Base-by-base conservation (phyloP, 2,329 filamentous ascomycete genomes). In the Diaporthe ampelina region DNA sequence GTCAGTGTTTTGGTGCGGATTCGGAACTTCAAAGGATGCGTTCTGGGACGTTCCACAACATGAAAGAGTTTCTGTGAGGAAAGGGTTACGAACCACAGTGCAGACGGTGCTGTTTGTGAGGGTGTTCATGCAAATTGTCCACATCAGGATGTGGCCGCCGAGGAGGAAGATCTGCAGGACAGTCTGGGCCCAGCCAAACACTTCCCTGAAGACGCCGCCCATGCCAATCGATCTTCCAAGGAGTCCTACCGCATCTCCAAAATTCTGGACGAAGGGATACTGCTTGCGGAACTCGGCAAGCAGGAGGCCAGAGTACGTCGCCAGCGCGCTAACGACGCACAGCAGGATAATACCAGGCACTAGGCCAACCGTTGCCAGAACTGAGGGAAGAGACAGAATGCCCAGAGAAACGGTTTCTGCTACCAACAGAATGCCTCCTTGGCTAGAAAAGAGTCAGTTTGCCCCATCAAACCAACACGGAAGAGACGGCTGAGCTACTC, bases 51-150 rank as follows among this genome's bases (percentile, higher is more conserved):
- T 4, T 43, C 40, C 40, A 43, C 4, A 17, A 43, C 40, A 15
- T 43, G 13, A 43, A 5, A 15, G 3, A 15, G 13, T 3, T 43
- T 15, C 3, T 15, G 15, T 11, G 13, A 15, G 13, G 17, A 7
- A 17, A 4, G 17, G 4, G 40, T 11, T 43, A 43, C 40, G 40
- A 15, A 43, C 40, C 73, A 93, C 89, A 5, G 90, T 91, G 80
- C 91, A 94, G 0, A 88, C 86, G 0, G 86, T 87, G 77, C 91
- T 88, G 32, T 86, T 81, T 0, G 91, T 91, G 57, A 94, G 83
- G 1, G 87, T 89, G n/a, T 70, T 80, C 26, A 75, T 74, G 57
- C 45, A 43, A 13, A 68, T 78, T 79, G 2, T 70, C 67, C 67
- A 70, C 67, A 70, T 70, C 2, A 70, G 82, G n/a, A 91, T 81